phyloP scores from a whole-genome alignment of 176 grass and related monocot genomes.

The Phoenix roebelenii region DNA sequence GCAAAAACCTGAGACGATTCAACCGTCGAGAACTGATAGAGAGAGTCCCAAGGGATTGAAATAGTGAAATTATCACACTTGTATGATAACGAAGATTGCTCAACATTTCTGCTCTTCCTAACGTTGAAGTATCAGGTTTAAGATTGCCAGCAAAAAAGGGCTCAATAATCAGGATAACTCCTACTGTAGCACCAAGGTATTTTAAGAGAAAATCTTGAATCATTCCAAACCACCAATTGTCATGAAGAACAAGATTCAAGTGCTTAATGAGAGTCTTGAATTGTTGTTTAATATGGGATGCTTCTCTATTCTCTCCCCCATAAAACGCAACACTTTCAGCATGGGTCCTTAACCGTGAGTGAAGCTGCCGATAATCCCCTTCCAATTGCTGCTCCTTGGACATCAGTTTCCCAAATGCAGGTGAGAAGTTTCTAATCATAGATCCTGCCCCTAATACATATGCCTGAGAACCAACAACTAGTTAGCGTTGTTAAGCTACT shows the following conservation, averaged over 20 bases:
- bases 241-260: conserved; percentile 77
- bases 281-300: conserved; percentile 66
- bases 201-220: conserved; percentile 99
- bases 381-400: conserved; percentile 90
- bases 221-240: conserved; percentile 99
- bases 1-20: conserved; percentile 76
- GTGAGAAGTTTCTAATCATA: conserved; percentile 83
- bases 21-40: conserved; percentile 88
- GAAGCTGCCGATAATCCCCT: conserved; percentile 95
- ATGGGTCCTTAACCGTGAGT: conserved; percentile 92
- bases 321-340: conserved; percentile 99
- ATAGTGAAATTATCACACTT: conserved; percentile 92
- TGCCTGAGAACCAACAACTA: conserved; percentile 49
- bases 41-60: conserved; percentile 88
- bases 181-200: conserved; percentile 95
- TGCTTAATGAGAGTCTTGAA: conserved; percentile 75
- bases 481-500: conserved; percentile 4
- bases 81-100: conserved; percentile 99
- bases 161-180: conserved; percentile 91
- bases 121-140: conserved; percentile 84
- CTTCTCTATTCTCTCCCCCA: conserved; percentile 86
- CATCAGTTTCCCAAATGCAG: conserved; percentile 90
- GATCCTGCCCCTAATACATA: conserved; percentile 89
- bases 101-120: conserved; percentile 97
- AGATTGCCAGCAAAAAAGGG: conserved; percentile 92